phyloP scores from a whole-genome alignment of 441 rosid genomes.

The Daphne laureola region DNA sequence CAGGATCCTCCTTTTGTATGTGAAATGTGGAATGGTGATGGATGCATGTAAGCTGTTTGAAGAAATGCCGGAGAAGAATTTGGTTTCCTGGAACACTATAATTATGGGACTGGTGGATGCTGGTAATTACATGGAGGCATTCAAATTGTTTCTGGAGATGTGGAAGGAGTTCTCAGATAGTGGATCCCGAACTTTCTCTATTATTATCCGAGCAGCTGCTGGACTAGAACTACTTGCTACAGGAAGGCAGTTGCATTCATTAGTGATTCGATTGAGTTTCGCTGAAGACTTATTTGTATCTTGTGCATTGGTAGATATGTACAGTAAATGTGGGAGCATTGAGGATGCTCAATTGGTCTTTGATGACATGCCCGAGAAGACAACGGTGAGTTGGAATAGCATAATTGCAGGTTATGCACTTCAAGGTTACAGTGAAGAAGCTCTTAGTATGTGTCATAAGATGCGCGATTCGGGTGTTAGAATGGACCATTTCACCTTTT shows the following conservation, averaged over 20 bases:
- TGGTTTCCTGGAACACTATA: conserved; percentile 59
- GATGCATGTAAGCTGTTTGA: conserved; percentile 65
- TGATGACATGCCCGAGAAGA: conserved; percentile 69
- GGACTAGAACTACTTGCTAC: conserved; percentile 46
- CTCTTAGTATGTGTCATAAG: conserved; percentile 52
- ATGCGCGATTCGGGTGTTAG: conserved; percentile 68
- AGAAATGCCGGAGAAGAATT: conserved; percentile 67
- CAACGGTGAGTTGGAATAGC: conserved; percentile 76
- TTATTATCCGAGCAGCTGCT: conserved; percentile 62
- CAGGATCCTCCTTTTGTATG: conserved; percentile 65
- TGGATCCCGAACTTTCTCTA: conserved; percentile 45
- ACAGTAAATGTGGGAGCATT: conserved; percentile 77
- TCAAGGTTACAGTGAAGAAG: conserved; percentile 81
- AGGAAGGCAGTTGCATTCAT: conserved; percentile 72
- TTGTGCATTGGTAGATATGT: conserved; percentile 84
- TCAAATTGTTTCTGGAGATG: conserved; percentile 55
- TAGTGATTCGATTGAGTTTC: conserved; percentile 48
- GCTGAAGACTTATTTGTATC: conserved; percentile 48
- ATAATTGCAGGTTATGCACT: conserved; percentile 76
- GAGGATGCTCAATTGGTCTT: conserved; percentile 68
- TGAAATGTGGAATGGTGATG: conserved; percentile 69
- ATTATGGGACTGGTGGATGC: conserved; percentile 53
- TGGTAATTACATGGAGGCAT: conserved; percentile 57
- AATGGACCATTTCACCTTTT: conserved; percentile 79
- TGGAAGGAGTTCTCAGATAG: conserved; percentile 72